Evolutionary conservation across 257 asterid species (phyloP).

Genomic region (Fraxinus anomala): DNA sequence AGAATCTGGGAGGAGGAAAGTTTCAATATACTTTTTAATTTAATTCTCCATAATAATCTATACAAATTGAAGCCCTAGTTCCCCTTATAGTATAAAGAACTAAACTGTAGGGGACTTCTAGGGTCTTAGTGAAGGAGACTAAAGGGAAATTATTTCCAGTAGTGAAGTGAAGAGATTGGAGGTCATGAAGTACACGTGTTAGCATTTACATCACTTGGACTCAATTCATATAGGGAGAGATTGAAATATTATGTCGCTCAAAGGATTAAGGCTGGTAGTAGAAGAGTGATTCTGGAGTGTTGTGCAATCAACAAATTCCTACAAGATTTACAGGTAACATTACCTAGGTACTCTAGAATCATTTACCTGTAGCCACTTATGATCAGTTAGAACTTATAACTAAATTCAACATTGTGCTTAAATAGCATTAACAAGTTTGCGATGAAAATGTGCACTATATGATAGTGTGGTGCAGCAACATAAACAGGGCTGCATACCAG

Average conservation of each 20-base stretch:
- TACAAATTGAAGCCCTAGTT: neutral
- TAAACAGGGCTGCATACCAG: constrained; percentile 54
- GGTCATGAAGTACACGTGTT: neutral
- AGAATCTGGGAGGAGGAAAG: neutral
- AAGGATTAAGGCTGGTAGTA: neutral
- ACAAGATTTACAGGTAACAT: neutral
- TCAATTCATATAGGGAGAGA: neutral
- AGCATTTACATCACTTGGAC: neutral
- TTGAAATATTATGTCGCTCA: neutral
- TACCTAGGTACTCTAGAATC: neutral
- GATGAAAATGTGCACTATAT: neutral
- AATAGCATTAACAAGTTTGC: constrained; percentile 4
- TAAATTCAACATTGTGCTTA: constrained; percentile 3
- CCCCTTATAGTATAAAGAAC: neutral
- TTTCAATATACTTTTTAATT: neutral
- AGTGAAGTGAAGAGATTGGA: neutral
- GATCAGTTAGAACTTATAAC: constrained; percentile 20
- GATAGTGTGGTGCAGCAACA: neutral
- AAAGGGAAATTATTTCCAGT: neutral
- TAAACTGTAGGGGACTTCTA: neutral
- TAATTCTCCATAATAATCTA: neutral
- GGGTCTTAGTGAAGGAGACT: neutral
- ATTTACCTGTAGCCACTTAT: neutral
- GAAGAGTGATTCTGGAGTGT: neutral
- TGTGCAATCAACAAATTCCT: constrained; percentile 1